Evolutionary conservation across 129 eudicot genomes (phyloP), one percentile per base, ranked within the genome.

Genomic region (Chrysanthemum seticuspe): DNA sequence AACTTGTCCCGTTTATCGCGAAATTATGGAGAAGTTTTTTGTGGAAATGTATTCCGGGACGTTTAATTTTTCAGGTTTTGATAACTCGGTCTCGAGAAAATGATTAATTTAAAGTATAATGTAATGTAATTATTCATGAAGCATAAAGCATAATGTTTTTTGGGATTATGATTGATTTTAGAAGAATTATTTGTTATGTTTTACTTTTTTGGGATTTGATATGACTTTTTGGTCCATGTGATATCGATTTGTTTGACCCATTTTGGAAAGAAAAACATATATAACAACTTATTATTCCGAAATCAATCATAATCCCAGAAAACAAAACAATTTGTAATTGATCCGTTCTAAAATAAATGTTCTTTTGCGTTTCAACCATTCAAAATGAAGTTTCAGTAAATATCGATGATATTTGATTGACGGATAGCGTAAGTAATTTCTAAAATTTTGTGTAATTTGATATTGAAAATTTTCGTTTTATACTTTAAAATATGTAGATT

Each of bases 1-100:
- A 29, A 86, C 86, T 19, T 86, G 86, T 79, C 88, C 91, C 0
- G 82, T 79, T n/a, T 86, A 86, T 58, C 81, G 84, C 10, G 86
- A 78, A 13, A 86, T 86, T 15, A 56, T 83, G 13, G 88, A 86
- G 49, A 81, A 81, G 74, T 83, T 86, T 59, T 81, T 86, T 31
- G 75, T 62, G 59, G 79, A 83, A 27, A 59, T 83, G 78, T 78
- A 78, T 65, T 11, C 88, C 0, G 84, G 83, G 52, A 70, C 76
- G 5, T 78, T 78, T 18, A 66, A 62, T 71, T 11, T 70, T 25
- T 62, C 76, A 44, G 60, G 72, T 19, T 65, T 65, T 25, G 58
- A 78, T 56, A 36, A 62, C 21, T 62, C 59, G 12, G 72, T 70
- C n/a, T 61, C 60, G 29, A 70, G 23, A 51, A 59, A 14, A 10